Conservation (phyloP, 768 basidiomycete species). For the Gloeostereum incarnatum region DNA sequence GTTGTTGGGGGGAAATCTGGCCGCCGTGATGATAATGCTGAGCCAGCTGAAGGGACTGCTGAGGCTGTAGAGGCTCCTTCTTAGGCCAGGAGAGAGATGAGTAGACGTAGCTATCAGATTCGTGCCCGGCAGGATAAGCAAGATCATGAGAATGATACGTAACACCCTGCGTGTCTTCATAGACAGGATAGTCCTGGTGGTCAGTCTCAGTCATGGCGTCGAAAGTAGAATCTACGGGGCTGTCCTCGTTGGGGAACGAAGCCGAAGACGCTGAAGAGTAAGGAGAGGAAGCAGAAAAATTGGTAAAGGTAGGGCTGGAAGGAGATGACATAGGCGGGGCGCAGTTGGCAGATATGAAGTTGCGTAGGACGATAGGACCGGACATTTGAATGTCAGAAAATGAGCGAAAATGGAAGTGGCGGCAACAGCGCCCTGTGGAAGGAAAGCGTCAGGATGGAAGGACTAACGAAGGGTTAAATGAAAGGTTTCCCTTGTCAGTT, state of each 20-base stretch:
- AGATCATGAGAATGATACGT: background rate
- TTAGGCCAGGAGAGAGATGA: background rate
- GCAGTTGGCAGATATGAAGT: conserved; percentile 6
- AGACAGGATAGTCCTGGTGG: no score
- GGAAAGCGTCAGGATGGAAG: no score
- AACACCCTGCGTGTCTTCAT: no score
- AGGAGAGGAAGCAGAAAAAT: conserved; percentile 27
- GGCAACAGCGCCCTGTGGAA: no score
- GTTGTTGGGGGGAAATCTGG: no score
- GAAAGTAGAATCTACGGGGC: conserved; percentile 25
- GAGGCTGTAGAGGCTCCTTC: background rate
- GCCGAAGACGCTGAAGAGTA: conserved; percentile 28
- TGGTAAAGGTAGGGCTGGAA: conserved; percentile 25
- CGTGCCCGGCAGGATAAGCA: background rate
- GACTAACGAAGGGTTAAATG: no score
- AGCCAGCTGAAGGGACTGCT: background rate
- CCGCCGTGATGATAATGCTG: background rate
- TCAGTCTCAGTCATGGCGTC: conserved; percentile 17
- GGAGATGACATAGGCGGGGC: conserved; percentile 15
- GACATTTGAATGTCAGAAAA: conserved; percentile 5
- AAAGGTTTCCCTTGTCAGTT: background rate
- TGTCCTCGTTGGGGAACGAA: conserved; percentile 17
- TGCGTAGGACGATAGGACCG: conserved; percentile 6
- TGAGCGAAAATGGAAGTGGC: background rate
- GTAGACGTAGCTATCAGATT: background rate